phyloP scores from a whole-genome alignment of 2,329 filamentous ascomycete genomes.

The Xylaria sp. region DNA sequence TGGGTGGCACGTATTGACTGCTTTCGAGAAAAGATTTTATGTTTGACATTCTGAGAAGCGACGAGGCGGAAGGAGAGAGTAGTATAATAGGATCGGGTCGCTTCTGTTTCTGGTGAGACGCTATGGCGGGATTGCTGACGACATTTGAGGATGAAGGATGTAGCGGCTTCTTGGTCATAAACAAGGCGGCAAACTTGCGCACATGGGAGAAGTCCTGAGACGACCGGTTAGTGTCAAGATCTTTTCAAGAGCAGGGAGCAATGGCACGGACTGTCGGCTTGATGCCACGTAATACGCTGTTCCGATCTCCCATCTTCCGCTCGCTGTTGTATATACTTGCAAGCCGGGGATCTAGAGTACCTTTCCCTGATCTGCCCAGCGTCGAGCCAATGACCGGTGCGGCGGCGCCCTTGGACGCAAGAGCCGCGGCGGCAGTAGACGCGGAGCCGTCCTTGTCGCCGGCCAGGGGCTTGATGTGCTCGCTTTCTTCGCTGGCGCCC shows the following conservation, averaged over 20 bases:
- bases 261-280: slow-evolving; percentile 79
- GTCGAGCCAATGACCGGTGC: slow-evolving; percentile 57
- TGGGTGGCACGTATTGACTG: slow-evolving; percentile 82
- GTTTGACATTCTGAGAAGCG: slow-evolving; percentile 93
- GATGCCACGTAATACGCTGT: slow-evolving; percentile 84
- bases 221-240: slow-evolving; percentile 15
- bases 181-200: slow-evolving; percentile 83
- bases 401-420: slow-evolving; percentile 54
- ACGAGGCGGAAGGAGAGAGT: slow-evolving; percentile 94
- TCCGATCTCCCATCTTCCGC: slow-evolving; percentile 91
- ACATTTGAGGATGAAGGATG: slow-evolving; percentile 52
- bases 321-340: slow-evolving; percentile 92
- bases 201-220: slow-evolving; percentile 92
- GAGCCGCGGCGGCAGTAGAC: slow-evolving; percentile 54
- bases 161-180: slow-evolving; percentile 72
- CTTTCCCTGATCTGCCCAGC: slow-evolving; percentile 67
- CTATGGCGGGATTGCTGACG: slow-evolving; percentile 58
- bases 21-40: slow-evolving; percentile 92
- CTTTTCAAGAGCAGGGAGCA: background rate
- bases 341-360: slow-evolving; percentile 80
- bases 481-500: slow-evolving; percentile 87
- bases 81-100: slow-evolving; percentile 90
- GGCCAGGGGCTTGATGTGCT: slow-evolving; percentile 88
- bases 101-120: slow-evolving; percentile 65
- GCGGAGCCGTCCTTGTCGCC: slow-evolving; percentile 67